Evolutionary conservation across 306 rosid species (phyloP).

Genomic region (Begonia peltatifolia): DNA sequence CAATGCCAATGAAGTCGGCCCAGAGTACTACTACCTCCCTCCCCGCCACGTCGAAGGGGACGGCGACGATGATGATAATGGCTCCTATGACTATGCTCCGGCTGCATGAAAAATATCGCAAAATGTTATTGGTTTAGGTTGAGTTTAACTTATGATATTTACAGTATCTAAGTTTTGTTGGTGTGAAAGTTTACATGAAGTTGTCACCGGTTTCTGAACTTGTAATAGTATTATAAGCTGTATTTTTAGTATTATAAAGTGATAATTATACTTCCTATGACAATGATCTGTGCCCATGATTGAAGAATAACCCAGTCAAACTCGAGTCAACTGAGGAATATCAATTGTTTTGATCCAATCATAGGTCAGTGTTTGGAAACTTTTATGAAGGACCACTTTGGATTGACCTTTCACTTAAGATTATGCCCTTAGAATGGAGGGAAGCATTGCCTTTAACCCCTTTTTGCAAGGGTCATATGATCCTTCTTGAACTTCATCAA

Average conservation of each 20-base stretch:
- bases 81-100: slow-evolving; percentile 28
- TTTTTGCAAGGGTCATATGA: no score
- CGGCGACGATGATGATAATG: slow-evolving; percentile 23
- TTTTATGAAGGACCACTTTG: no score
- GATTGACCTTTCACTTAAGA: no score
- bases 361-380: no score
- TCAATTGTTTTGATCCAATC: no score
- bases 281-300: no score
- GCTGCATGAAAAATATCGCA: slow-evolving; percentile 20
- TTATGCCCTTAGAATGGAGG: no score
- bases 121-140: not conserved
- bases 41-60: slow-evolving; percentile 7
- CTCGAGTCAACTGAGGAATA: no score
- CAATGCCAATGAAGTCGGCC: not conserved
- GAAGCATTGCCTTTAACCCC: no score
- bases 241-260: not conserved
- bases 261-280: no score
- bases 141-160: not conserved
- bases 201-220: not conserved
- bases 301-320: no score
- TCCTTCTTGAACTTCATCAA: not conserved
- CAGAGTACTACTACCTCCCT: not conserved
- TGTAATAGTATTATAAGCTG: not conserved
- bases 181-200: not conserved
- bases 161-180: not conserved